These are phyloP conservation scores for Yamadazyma akitaensis DNA, from an alignment of 805 yeast species.

Conservation along the genomic window DNA sequence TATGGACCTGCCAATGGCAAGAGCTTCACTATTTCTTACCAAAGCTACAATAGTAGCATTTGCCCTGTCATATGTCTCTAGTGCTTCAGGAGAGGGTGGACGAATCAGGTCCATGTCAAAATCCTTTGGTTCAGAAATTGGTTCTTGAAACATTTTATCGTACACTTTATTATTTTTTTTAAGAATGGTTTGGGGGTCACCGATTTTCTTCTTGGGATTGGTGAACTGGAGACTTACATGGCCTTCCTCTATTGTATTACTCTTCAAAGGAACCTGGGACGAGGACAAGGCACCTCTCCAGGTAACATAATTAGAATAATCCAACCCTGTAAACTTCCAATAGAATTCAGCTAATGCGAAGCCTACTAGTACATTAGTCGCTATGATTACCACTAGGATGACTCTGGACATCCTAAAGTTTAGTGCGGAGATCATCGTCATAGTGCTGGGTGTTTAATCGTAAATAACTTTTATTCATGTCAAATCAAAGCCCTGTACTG, in stretches of 20 bases:
- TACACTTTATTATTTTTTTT: constrained; percentile 37
- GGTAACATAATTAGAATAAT: constrained; percentile 4
- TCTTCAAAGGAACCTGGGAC: not conserved
- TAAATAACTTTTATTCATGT: not conserved
- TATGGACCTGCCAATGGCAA: constrained; percentile 50
- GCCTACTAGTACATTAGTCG: constrained; percentile 13
- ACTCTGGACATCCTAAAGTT: constrained; percentile 14
- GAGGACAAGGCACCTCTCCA: not conserved
- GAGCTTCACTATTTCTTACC: constrained; percentile 65
- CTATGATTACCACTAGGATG: constrained; percentile 8
- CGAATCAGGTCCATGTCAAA: constrained; percentile 27
- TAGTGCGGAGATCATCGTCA: constrained; percentile 18
- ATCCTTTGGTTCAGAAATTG: constrained; percentile 49
- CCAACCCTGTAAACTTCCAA: constrained; percentile 5
- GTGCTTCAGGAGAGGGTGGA: constrained; percentile 19
- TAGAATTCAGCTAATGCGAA: constrained; percentile 10
- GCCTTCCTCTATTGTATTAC: constrained; percentile 15
- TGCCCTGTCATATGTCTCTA: constrained; percentile 40
- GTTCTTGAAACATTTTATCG: constrained; percentile 29
- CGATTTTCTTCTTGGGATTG: constrained; percentile 26
- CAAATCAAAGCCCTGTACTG: not conserved
- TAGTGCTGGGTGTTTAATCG: not conserved
- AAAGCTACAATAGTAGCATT: constrained; percentile 74
- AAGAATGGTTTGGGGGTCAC: constrained; percentile 31
- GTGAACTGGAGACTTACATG: constrained; percentile 33